Evolutionary conservation across 2,329 filamentous ascomycete genomes (phyloP), one percentile per base, ranked within the genome.

Genomic region (Colletotrichum paranaense): DNA sequence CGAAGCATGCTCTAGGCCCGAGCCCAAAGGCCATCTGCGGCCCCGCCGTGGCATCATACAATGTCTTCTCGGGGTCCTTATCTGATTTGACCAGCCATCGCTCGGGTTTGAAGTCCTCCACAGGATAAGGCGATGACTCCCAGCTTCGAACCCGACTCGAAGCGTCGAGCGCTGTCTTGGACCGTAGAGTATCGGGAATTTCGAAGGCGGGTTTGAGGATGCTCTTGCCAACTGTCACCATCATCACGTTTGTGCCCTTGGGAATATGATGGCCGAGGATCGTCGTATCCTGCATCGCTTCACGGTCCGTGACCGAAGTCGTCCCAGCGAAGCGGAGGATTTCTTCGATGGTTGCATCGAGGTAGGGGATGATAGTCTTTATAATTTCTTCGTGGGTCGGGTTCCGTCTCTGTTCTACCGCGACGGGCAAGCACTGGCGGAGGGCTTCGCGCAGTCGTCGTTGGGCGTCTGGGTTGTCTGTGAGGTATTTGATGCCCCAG

Each of bases 271-370:
- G 77, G 2, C 82, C 82, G 8, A 83, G 73, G 1, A 84, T 76
- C 2, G 77, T 71, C 0, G 81, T 82, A 60, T 84, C 81, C 32
- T 75, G 73, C n/a, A 77, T 76, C 1, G 81, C 75, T 5, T 75
- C 76, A 1, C 83, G 79, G 2, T 78, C 75, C 0, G 82, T 76
- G 1, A 81, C 71, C 1, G 79, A 76, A 3, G 77, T 77, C 1
- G 81, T 79, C 7, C 78, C 76, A 2, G 77, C 76, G 4, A 75
- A 76, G 1, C 84, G 80, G 0, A 84, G 71, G 0, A 78, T 77
- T 71, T 85, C 82, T 67, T 83, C 79, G 19, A 84, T 69, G 8
- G 81, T 77, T 4, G 82, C 82, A 19, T 84, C 83, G 5, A 84
- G 76, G 67, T 82, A 84, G 0, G 80, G 80, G 2, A 82, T 64